phyloP scores from a whole-genome alignment of 192 early-diverging fungal genomes.

The Thoreauomyces humboldtii region DNA sequence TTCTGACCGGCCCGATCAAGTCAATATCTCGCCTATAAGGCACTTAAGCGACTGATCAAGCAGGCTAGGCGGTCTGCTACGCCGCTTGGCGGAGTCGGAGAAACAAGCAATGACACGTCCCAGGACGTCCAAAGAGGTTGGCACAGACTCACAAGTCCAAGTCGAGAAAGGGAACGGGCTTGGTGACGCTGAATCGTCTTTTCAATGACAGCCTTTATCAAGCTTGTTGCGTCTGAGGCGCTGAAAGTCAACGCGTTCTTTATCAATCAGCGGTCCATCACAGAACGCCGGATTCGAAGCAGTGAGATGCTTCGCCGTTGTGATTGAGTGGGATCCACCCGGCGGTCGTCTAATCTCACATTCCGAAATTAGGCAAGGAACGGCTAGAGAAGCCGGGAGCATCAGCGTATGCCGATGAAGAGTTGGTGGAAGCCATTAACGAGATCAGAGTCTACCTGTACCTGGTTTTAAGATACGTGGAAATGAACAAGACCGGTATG shows the following conservation, averaged over 20 bases:
- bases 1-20: background rate
- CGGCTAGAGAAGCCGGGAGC: background rate
- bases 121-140: no score
- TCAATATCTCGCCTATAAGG: slow-evolving; percentile 28
- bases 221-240: slow-evolving; percentile 9
- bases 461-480: slow-evolving; percentile 21
- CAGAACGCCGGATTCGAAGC: slow-evolving; percentile 11
- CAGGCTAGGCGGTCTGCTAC: slow-evolving; percentile 12
- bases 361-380: slow-evolving; percentile 14
- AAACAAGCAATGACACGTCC: no score
- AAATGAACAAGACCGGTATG: slow-evolving; percentile 28
- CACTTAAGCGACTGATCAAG: slow-evolving; percentile 19
- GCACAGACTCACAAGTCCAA: no score
- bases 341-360: background rate
- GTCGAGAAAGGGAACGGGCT: no score
- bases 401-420: slow-evolving; percentile 5
- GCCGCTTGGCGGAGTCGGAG: no score
- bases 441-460: slow-evolving; percentile 25
- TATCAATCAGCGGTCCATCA: slow-evolving; percentile 1
- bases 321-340: background rate
- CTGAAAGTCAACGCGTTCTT: slow-evolving; percentile 27
- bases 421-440: slow-evolving; percentile 21
- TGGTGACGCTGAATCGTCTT: no score
- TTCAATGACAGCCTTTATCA: slow-evolving; percentile 24
- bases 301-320: background rate